Percentiles rank a stretch among this genome's conserved stretches.
These are phyloP conservation scores for Xylariales sp. DNA, from an alignment of 2,329 filamentous ascomycete genomes.

Conservation along the genomic window DNA sequence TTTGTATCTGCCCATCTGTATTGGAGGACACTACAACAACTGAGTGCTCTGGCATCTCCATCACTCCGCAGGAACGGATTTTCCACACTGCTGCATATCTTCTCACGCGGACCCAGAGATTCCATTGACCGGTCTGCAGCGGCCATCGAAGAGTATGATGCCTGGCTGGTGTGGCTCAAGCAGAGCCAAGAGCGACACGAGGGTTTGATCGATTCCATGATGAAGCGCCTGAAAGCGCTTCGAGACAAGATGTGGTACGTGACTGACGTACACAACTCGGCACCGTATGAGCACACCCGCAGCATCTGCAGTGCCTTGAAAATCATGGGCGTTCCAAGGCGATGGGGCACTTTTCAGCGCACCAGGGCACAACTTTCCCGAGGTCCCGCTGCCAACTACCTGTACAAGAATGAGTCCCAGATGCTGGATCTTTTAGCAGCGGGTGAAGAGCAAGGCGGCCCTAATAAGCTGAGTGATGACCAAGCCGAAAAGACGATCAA, in stretches of 20 bases:
- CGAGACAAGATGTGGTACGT: constrained; percentile 99
- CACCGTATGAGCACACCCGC: constrained; percentile 79
- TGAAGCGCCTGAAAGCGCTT: constrained; percentile 67
- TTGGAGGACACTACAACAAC: constrained; percentile 75
- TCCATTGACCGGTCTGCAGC: constrained; percentile 65
- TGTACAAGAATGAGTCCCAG: constrained; percentile 79
- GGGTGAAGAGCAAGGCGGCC: constrained; percentile 76
- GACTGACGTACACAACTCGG: constrained; percentile 87
- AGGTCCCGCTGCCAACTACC: constrained; percentile 53
- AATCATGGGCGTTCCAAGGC: constrained; percentile 73
- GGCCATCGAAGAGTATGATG: constrained; percentile 73
- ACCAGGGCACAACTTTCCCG: constrained; percentile 43
- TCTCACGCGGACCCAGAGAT: constrained; percentile 66
- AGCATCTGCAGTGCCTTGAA: constrained; percentile 85
- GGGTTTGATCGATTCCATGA: constrained; percentile 68
- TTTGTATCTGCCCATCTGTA: constrained; percentile 82
- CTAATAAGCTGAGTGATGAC: constrained; percentile 94
- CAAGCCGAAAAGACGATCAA: constrained; percentile 79
- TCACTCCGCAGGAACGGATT: constrained; percentile 65
- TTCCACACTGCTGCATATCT: constrained; percentile 67
- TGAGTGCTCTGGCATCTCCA: constrained; percentile 58
- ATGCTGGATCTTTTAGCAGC: constrained; percentile 85
- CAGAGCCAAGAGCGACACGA: constrained; percentile 78
- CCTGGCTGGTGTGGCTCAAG: constrained; percentile 79
- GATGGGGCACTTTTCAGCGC: constrained; percentile 47